These are phyloP conservation scores for Rosa multiflora DNA, from an alignment of 306 rosid genomes.

Conservation along the genomic window DNA sequence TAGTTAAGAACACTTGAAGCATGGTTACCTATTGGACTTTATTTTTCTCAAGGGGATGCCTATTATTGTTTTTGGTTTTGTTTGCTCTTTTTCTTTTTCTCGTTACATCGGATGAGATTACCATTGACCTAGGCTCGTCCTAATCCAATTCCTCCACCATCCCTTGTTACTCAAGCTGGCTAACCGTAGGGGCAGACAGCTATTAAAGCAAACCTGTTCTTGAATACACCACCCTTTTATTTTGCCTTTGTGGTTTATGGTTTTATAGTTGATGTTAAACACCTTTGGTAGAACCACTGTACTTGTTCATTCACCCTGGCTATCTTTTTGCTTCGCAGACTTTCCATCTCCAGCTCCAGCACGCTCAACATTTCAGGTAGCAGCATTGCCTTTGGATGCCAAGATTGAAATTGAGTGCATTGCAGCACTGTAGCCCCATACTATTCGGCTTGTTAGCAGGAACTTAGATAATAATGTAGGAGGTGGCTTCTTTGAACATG, in stretches of 20 bases:
- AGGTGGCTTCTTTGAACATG: conserved; percentile 22
- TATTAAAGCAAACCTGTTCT: neutral
- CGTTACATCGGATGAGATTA: neutral
- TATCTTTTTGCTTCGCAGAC: conserved; percentile 40
- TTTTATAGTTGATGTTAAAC: neutral
- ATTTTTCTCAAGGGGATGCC: neutral
- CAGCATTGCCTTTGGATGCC: conserved; percentile 86
- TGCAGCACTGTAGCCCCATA: conserved; percentile 50
- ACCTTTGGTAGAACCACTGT: neutral
- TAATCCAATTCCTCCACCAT: neutral
- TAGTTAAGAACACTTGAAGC: neutral
- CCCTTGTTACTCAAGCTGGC: neutral
- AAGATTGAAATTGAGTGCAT: conserved; percentile 96
- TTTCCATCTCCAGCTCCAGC: conserved; percentile 86
- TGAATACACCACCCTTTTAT: neutral
- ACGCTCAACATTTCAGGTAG: conserved; percentile 88
- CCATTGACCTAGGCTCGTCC: neutral
- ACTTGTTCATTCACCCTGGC: neutral
- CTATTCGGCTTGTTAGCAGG: conserved; percentile 3
- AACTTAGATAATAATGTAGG: conserved; percentile 39
- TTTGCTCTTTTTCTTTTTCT: neutral
- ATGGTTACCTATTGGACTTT: neutral
- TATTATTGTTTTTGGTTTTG: neutral
- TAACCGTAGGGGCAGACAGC: neutral
- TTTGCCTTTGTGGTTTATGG: neutral